Conservation (phyloP, 2,329 filamentous ascomycete species). For the Cryphonectria radicalis region DNA sequence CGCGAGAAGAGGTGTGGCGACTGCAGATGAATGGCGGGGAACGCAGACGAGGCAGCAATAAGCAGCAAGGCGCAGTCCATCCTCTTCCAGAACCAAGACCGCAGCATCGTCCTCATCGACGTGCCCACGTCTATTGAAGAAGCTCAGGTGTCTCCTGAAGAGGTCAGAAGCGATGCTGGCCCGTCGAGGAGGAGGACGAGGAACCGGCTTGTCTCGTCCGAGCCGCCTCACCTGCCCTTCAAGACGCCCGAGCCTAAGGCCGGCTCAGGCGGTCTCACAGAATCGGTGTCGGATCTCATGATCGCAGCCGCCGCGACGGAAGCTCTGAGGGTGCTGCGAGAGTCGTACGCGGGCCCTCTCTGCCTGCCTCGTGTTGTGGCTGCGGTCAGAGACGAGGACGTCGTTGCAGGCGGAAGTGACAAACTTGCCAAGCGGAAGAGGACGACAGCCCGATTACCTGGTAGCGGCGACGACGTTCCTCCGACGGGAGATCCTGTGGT, state of each 20-base stretch:
- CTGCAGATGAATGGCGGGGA: slow-evolving; percentile 13
- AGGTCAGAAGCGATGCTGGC: slow-evolving; percentile 22
- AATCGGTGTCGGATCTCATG: slow-evolving; percentile 60
- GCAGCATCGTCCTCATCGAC: slow-evolving; percentile 65
- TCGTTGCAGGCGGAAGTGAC: background rate
- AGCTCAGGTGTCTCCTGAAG: slow-evolving; percentile 57
- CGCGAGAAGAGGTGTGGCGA: no score
- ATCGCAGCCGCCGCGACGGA: slow-evolving; percentile 49
- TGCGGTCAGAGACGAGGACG: background rate
- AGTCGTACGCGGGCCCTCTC: slow-evolving; percentile 48
- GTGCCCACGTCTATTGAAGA: slow-evolving; percentile 71
- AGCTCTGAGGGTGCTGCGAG: slow-evolving; percentile 46
- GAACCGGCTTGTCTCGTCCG: slow-evolving; percentile 51
- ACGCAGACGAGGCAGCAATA: slow-evolving; percentile 17
- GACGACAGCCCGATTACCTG: slow-evolving; percentile 6
- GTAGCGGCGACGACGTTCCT: background rate
- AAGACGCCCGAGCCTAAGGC: slow-evolving; percentile 55
- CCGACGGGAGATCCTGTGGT: background rate
- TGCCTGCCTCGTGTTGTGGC: slow-evolving; percentile 47
- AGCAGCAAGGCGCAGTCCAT: slow-evolving; percentile 40
- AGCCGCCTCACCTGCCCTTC: slow-evolving; percentile 50
- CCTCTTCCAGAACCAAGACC: slow-evolving; percentile 56
- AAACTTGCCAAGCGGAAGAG: slow-evolving; percentile 16
- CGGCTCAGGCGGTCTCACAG: slow-evolving; percentile 44
- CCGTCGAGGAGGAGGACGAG: background rate